Evolutionary conservation across 2,329 filamentous ascomycete species (phyloP), one percentile per base, ranked within the genome.

Genomic region (Teratosphaeria viscida): DNA sequence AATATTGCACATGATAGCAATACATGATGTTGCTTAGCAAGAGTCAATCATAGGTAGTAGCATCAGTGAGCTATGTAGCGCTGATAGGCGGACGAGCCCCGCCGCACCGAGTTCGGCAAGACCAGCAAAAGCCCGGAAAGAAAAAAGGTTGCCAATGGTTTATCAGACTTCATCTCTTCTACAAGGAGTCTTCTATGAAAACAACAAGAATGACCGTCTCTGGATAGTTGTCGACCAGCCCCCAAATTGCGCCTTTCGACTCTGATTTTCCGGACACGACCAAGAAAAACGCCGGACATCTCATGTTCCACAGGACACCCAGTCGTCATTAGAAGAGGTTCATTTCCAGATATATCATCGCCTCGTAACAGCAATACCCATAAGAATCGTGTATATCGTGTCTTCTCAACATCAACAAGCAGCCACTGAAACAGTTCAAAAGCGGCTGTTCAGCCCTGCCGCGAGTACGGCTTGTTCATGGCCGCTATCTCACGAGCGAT

Each of bases 381-480:
- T 49, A 8, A 12, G 19, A 49, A 49, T 49, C 43, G 43, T 49
- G 19, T 49, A 49, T 23, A 49, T 49, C 43, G 16, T 23, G 23
- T 23, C 23, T 5, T 19, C 43, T 23, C 43, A 16, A 49, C 43
- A 49, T 49, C 43, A 19, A 49, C 43, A 49, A 49, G 43, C 16
- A 11, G 43, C 16, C 43, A 43, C 43, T 23, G n/a, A 19, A 49
- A n/a, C 16, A 23, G 19, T 11, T n/a, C 43, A 23, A n/a, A n/a
- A 49, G 43, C 19, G 43, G 16, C 43, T 23, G 5, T n/a, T 61
- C 59, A 61, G 16, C 43, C 37, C 32, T 77, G 89, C 74, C 88
- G 80, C 19, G 89, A 87, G 75, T 97, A 97, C 16, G 94, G 94
- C 68, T 89, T 86, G 72, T 99, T 99, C 90, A 99, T 95, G 32